These are phyloP conservation scores for Calvatia gigantea DNA, from an alignment of 768 basidiomycete genomes.

Conservation along the genomic window DNA sequence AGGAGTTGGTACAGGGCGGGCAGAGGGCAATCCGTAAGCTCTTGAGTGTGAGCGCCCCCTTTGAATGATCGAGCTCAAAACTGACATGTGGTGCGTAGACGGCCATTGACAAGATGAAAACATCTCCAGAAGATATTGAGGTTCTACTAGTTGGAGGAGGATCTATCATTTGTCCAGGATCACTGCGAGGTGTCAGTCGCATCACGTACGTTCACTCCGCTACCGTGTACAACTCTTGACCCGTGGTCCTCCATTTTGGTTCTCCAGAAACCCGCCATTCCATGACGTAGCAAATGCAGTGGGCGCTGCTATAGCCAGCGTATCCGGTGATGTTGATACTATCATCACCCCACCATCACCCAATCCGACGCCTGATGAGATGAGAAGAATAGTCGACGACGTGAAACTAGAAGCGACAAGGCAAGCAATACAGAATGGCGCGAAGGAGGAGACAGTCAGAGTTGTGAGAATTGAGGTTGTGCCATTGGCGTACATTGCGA, in stretches of 20 bases:
- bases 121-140: conserved; percentile 50
- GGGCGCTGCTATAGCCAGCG: conserved; percentile 45
- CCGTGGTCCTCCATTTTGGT: neutral
- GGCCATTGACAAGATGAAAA: conserved; percentile 63
- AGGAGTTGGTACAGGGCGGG: conserved; percentile 15
- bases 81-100: conserved; percentile 33
- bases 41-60: conserved; percentile 20
- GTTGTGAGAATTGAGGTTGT: conserved; percentile 56
- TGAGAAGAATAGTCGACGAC: conserved; percentile 19
- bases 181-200: conserved; percentile 46
- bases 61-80: neutral
- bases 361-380: conserved; percentile 25
- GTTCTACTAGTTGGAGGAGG: conserved; percentile 67
- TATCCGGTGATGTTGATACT: conserved; percentile 43
- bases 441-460: conserved; percentile 35
- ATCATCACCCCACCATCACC: conserved; percentile 35
- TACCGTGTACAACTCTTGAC: neutral
- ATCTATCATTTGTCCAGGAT: conserved; percentile 51
- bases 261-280: conserved; percentile 25
- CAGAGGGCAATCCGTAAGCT: conserved; percentile 18
- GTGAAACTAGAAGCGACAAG: conserved; percentile 38
- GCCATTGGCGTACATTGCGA: conserved; percentile 46
- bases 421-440: conserved; percentile 42
- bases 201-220: conserved; percentile 21
- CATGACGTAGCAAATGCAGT: conserved; percentile 60